A percentile compares a stretch with the other conserved stretches of the same genome.
These are phyloP conservation scores for Alisma plantagoaquatica DNA, from an alignment of 106 monocot genomes.

Conservation along the genomic window DNA sequence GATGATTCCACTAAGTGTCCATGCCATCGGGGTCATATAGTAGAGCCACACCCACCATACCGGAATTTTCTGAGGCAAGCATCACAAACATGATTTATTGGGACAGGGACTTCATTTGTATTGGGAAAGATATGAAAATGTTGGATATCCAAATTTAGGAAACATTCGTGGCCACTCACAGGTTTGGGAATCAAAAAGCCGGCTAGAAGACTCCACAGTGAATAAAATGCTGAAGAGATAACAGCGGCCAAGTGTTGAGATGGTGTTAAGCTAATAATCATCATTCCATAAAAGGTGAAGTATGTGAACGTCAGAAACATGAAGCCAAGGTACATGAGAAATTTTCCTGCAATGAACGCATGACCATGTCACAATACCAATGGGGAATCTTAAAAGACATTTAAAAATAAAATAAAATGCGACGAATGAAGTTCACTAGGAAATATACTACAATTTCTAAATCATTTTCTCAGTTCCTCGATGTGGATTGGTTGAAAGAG, in stretches of 20 bases:
- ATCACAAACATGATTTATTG: no score
- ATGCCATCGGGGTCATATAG: conserved; percentile 24
- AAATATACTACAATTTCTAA: no score
- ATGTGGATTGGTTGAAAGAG: no score
- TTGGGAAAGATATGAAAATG: no score
- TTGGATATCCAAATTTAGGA: no score
- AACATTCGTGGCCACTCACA: conserved; percentile 20
- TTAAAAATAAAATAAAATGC: no score
- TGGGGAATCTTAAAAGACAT: no score
- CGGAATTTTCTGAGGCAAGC: conserved; percentile 24
- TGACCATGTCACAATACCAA: no score
- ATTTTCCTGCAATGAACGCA: no score
- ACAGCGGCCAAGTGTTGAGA: conserved; percentile 44
- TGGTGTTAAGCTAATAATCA: conserved; percentile 48
- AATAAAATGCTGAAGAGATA: conserved; percentile 42
- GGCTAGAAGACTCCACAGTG: conserved; percentile 55
- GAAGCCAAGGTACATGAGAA: conserved; percentile 26
- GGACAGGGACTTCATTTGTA: no score
- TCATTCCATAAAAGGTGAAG: conserved; percentile 69
- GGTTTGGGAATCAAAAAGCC: conserved; percentile 49
- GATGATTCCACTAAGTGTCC: conserved; percentile 47
- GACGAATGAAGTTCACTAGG: no score
- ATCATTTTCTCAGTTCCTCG: no score
- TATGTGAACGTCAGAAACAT: conserved; percentile 51
- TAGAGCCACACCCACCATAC: conserved; percentile 48